phyloP scores from a whole-genome alignment of 495 filamentous ascomycete genomes.

The Aspergillus cavernicola region DNA sequence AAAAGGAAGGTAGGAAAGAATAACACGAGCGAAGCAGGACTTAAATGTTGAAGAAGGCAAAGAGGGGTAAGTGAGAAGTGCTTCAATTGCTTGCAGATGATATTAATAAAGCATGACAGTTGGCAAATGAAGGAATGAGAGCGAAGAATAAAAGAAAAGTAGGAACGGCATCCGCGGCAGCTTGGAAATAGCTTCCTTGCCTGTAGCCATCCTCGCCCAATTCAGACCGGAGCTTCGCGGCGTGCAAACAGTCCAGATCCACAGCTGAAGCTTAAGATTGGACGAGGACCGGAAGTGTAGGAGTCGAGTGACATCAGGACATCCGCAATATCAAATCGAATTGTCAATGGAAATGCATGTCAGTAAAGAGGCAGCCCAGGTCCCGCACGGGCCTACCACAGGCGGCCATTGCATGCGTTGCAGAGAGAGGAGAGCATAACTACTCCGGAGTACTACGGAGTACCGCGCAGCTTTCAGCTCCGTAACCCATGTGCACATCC shows the following conservation, averaged over 20 bases:
- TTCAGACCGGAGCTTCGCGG: neutral
- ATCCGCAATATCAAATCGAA: conserved; percentile 2
- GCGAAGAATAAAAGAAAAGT: conserved; percentile 4
- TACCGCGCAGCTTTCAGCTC: no score
- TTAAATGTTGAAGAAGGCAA: neutral
- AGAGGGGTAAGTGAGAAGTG: conserved; percentile 13
- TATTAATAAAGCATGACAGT: conserved; percentile 1
- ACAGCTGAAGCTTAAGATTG: neutral
- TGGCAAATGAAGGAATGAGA: neutral
- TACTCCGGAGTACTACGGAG: no score
- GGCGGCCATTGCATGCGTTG: neutral
- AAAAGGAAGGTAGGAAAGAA: neutral
- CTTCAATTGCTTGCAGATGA: neutral
- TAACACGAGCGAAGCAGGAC: no score
- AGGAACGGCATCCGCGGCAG: conserved; percentile 9
- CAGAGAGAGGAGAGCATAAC: neutral
- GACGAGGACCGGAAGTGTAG: neutral
- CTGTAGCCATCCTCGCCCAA: neutral
- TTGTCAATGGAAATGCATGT: conserved; percentile 8
- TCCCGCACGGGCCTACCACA: conserved; percentile 3
- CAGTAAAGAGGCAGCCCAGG: conserved; percentile 1
- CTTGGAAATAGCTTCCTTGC: conserved; percentile 1
- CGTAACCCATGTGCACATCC: no score
- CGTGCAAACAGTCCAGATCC: neutral
- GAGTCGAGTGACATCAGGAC: conserved; percentile 9